Conservation (phyloP, 768 basidiomycete species). For the Lyophyllum semitale region DNA sequence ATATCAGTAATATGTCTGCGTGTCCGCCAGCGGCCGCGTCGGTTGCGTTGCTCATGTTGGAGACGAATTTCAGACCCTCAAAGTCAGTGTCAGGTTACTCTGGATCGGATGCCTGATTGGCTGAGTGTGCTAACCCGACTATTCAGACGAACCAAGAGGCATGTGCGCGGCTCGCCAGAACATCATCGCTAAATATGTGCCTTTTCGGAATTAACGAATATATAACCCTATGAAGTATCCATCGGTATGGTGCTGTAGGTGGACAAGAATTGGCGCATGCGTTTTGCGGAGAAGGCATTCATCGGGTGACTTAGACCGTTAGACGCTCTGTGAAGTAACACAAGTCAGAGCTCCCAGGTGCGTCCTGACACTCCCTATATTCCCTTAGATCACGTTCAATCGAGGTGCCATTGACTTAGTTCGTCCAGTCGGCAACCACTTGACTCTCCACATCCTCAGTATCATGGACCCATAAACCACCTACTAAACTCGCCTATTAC, state of each 20-base stretch:
- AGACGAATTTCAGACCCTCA: constrained; percentile 8
- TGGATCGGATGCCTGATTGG: too few relatives aligned
- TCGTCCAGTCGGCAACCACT: too few relatives aligned
- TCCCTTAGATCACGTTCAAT: too few relatives aligned
- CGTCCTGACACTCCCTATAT: too few relatives aligned
- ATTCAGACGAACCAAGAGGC: constrained; percentile 12
- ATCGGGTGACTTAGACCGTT: too few relatives aligned
- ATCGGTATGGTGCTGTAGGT: constrained; percentile 4
- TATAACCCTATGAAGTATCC: constrained; percentile 7
- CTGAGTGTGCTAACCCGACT: background rate
- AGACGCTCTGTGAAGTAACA: too few relatives aligned
- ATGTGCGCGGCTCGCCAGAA: constrained; percentile 11
- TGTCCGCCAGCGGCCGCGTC: constrained; percentile 11
- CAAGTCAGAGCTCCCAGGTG: too few relatives aligned
- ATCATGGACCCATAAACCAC: too few relatives aligned
- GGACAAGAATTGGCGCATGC: constrained; percentile 12
- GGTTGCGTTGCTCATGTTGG: constrained; percentile 9
- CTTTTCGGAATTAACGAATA: background rate
- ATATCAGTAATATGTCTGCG: constrained; percentile 9
- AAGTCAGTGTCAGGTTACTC: background rate
- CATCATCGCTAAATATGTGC: background rate
- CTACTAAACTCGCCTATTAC: too few relatives aligned
- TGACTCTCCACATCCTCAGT: too few relatives aligned
- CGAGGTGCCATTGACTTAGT: too few relatives aligned
- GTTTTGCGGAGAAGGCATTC: constrained; percentile 10